Evolutionary conservation across 225 moss, liverwort and hornwort genomes (phyloP).

Genomic region (Anthoceros angustus): DNA sequence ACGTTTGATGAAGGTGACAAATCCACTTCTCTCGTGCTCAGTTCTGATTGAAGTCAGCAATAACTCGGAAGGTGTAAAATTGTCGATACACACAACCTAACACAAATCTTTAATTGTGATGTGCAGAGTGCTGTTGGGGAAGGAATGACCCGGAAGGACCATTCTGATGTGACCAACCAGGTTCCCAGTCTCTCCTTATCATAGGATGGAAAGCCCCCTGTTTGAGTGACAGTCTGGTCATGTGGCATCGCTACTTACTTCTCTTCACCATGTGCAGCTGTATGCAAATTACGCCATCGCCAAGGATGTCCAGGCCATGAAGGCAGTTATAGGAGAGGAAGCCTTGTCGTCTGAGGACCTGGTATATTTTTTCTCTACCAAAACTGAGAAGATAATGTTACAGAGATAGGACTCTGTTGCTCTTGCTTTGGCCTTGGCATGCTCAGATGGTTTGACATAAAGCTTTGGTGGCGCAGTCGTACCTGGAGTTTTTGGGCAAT

Average conservation of each 20-base stretch:
- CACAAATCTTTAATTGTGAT: background rate
- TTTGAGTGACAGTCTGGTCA: too few species aligned
- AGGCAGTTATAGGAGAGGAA: slow-evolving; percentile 97
- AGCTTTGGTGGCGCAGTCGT: slow-evolving; percentile 32
- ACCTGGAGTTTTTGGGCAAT: slow-evolving; percentile 83
- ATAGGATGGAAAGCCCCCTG: too few species aligned
- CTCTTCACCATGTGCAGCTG: slow-evolving; percentile 29
- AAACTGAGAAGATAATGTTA: background rate
- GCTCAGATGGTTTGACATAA: background rate
- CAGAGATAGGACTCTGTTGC: background rate
- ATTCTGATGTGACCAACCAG: slow-evolving; percentile 72
- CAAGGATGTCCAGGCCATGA: slow-evolving; percentile 98
- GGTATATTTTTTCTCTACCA: slow-evolving; percentile 23
- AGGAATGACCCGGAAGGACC: slow-evolving; percentile 89
- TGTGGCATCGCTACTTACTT: too few species aligned
- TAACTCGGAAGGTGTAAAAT: background rate
- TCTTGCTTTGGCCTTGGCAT: background rate
- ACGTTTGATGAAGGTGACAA: slow-evolving; percentile 70
- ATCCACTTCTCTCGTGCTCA: background rate
- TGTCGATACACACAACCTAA: slow-evolving; percentile 16
- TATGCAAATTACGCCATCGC: slow-evolving; percentile 97
- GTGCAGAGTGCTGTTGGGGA: slow-evolving; percentile 39
- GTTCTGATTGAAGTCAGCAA: background rate
- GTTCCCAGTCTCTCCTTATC: slow-evolving; percentile 4
- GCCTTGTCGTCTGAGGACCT: slow-evolving; percentile 91